Conservation (phyloP, 2,329 filamentous ascomycete species). For the Penicillium glabrum region DNA sequence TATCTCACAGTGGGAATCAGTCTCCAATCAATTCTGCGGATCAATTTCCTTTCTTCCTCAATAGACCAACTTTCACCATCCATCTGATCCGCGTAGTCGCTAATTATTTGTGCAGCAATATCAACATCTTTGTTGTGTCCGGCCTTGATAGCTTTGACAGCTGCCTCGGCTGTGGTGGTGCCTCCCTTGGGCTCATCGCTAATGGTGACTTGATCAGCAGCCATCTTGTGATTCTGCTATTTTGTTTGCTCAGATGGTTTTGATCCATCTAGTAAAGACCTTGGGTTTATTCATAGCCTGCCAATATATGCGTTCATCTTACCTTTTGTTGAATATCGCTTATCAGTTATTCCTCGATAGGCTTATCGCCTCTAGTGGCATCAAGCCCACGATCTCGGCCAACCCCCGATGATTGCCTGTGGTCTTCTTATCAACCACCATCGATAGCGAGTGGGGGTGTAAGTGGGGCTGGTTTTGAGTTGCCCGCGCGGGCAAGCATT, state of each 20-base stretch:
- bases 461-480: background rate
- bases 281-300: no score
- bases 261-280: no score
- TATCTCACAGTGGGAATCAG: slow-evolving; percentile 55
- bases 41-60: slow-evolving; percentile 25
- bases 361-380: no score
- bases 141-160: background rate
- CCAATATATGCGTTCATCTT: no score
- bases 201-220: background rate
- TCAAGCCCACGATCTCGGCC: no score
- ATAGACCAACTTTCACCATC: slow-evolving; percentile 9
- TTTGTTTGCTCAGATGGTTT: no score
- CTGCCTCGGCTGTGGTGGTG: background rate
- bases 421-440: no score
- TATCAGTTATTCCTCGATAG: no score
- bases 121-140: slow-evolving; percentile 1
- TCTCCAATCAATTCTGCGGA: slow-evolving; percentile 57
- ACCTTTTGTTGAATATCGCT: no score
- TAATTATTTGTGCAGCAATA: background rate
- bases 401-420: no score
- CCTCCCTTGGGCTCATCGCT: background rate
- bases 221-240: background rate
- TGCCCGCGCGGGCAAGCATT: background rate
- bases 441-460: no score
- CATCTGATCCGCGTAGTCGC: background rate